Evolutionary conservation across 352 stramenopile genomes (phyloP), one percentile per base, ranked within the genome.

Genomic region (Phytophthora podocarpi): DNA sequence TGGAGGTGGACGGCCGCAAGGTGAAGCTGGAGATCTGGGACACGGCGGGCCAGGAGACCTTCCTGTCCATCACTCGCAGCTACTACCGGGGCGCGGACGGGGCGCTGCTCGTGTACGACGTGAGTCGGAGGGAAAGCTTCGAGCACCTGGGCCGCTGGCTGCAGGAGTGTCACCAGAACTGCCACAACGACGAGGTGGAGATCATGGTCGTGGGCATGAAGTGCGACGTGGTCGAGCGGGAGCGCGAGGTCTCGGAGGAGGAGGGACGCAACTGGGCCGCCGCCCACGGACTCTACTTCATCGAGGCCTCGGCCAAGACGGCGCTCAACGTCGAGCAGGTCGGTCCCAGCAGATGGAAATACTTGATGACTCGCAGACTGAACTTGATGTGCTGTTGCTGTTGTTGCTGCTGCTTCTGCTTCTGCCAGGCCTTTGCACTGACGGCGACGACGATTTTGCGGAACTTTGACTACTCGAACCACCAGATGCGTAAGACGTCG

Each of bases 11-110:
- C 41, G 80, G 82, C 13, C 74, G 83, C 34, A 86, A 96, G 51
- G 84, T 96, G 18, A 97, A 97, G 70, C 80, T 97, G 21, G 85
- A 97, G 78, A 97, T 97, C 36, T 97, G 90, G 90, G 90, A 97
- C 59, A 97, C 90, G 1, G 90, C 90, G 13, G 90, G 90, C 3
- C 89, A 97, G 63, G 90, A 97, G 54, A 92, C 84, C 0, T 97
- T 97, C 63, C 71, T 95, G 11, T 92, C 85, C 26, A 95, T 97
- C 53, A 97, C 90, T 34, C 74, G 85, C 18, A 93, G 75, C 47
- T 97, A 97, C 63, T 97, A 96, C 51, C 79, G 90, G 6, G 87
- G 87, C 30, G 86, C 87, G 6, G 88, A 97, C 46, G 90, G 88
- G 23, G 91, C 89, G 12, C 36, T 97, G 49, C 70, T 97, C 3